These are phyloP conservation scores for Syzygium malaccense DNA, from an alignment of 441 rosid species.

Conservation along the genomic window DNA sequence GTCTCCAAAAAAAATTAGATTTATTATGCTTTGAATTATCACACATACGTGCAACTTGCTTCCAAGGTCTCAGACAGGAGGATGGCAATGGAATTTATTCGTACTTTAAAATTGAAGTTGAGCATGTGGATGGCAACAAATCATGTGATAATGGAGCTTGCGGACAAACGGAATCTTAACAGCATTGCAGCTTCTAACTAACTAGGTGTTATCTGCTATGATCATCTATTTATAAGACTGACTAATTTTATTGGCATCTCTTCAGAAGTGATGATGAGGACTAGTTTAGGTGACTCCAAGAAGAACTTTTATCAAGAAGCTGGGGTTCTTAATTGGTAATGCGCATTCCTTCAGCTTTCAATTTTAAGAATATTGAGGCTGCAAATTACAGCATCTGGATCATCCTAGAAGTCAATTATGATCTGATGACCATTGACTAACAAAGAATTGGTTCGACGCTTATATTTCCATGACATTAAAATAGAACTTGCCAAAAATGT, in stretches of 20 bases:
- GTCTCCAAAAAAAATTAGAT: background rate
- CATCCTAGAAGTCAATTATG: background rate
- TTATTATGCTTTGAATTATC: background rate
- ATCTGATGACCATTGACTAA: background rate
- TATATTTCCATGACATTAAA: background rate
- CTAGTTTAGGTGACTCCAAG: background rate
- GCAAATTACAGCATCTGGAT: background rate
- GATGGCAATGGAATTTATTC: background rate
- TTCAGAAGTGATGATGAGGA: background rate
- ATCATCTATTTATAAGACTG: background rate
- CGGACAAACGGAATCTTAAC: background rate
- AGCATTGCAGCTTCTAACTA: background rate
- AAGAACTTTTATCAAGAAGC: background rate
- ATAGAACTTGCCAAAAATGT: background rate
- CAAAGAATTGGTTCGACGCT: background rate
- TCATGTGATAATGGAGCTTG: background rate
- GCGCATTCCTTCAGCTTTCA: background rate
- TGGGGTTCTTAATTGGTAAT: background rate
- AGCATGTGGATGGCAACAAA: background rate
- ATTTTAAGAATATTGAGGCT: background rate
- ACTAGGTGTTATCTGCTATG: background rate
- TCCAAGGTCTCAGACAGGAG: background rate
- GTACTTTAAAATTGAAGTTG: background rate
- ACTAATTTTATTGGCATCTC: background rate
- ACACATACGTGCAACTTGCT: background rate